phyloP scores from a whole-genome alignment of 495 filamentous ascomycete genomes.

The Letharia columbiana region DNA sequence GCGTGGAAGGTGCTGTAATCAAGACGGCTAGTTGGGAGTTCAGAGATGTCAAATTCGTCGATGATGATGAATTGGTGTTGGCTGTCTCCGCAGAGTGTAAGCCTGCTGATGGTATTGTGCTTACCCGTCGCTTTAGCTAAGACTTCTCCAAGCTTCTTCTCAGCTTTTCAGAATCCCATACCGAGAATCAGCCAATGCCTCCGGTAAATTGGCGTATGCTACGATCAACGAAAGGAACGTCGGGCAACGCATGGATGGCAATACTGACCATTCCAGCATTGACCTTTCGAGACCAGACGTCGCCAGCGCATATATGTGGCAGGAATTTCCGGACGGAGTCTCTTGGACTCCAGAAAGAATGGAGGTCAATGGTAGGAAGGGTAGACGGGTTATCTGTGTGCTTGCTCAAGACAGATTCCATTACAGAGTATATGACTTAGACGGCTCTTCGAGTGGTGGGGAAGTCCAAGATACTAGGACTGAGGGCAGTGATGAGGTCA shows the following conservation, averaged over 20 bases:
- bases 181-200: slow-evolving; percentile 1
- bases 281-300: slow-evolving; percentile 10
- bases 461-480: slow-evolving; percentile 30
- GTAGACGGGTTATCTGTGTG: slow-evolving; percentile 46
- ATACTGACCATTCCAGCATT: slow-evolving; percentile 1
- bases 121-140: not conserved
- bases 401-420: slow-evolving; percentile 46
- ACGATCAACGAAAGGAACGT: not conserved
- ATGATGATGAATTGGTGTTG: slow-evolving; percentile 44
- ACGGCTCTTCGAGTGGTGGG: slow-evolving; percentile 30
- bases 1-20: slow-evolving; percentile 36
- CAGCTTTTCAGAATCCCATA: slow-evolving; percentile 24
- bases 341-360: slow-evolving; percentile 37
- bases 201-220: slow-evolving; percentile 5
- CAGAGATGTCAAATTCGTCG: slow-evolving; percentile 48
- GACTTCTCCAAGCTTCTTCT: slow-evolving; percentile 14
- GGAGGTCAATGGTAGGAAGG: slow-evolving; percentile 47
- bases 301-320: slow-evolving; percentile 14
- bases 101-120: slow-evolving; percentile 15
- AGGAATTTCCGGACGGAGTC: slow-evolving; percentile 14
- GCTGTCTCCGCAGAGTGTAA: slow-evolving; percentile 41
- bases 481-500: slow-evolving; percentile 26
- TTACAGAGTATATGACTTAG: slow-evolving; percentile 52
- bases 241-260: not conserved
- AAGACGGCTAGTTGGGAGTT: slow-evolving; percentile 38